These are phyloP conservation scores for Fusarium virguliforme DNA, from an alignment of 2,329 filamentous ascomycete genomes.

Conservation along the genomic window DNA sequence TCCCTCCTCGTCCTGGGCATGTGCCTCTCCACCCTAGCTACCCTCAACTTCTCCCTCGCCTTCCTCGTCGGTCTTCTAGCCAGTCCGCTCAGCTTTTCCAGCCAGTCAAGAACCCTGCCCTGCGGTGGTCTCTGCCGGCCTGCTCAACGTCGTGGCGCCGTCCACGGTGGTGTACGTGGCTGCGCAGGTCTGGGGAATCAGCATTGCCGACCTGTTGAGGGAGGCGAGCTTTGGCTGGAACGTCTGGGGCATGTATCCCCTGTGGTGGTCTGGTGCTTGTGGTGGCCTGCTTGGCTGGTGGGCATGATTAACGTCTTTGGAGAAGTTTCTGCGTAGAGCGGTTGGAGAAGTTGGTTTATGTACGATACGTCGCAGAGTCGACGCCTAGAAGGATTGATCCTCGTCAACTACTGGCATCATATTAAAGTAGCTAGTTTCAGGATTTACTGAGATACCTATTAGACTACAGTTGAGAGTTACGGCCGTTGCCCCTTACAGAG, in stretches of 20 bases:
- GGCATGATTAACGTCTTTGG: constrained; percentile 72
- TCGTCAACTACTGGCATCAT: constrained; percentile 6
- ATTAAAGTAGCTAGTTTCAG: constrained; percentile 2
- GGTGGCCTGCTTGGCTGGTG: constrained; percentile 93
- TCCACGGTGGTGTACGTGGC: constrained; percentile 68
- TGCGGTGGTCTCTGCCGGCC: constrained; percentile 62
- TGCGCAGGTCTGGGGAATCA: constrained; percentile 60
- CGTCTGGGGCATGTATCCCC: constrained; percentile 90
- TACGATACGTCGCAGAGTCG: neutral
- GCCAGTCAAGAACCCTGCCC: constrained; percentile 60
- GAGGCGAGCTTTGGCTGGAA: constrained; percentile 90
- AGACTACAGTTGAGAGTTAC: neutral
- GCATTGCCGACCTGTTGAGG: constrained; percentile 73
- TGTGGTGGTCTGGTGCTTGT: constrained; percentile 92
- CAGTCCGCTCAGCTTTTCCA: constrained; percentile 83
- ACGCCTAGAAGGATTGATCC: constrained; percentile 3
- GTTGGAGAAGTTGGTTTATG: neutral
- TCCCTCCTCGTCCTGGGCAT: constrained; percentile 94
- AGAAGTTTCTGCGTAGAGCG: constrained; percentile 39
- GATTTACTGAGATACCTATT: neutral
- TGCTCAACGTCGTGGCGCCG: constrained; percentile 76
- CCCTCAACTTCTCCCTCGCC: constrained; percentile 93
- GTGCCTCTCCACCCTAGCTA: constrained; percentile 92
- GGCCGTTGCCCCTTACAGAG: neutral
- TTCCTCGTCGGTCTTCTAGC: constrained; percentile 87